Base-by-base conservation (phyloP, 192 early-diverging fungal genomes). In the Linnemannia elongata region DNA sequence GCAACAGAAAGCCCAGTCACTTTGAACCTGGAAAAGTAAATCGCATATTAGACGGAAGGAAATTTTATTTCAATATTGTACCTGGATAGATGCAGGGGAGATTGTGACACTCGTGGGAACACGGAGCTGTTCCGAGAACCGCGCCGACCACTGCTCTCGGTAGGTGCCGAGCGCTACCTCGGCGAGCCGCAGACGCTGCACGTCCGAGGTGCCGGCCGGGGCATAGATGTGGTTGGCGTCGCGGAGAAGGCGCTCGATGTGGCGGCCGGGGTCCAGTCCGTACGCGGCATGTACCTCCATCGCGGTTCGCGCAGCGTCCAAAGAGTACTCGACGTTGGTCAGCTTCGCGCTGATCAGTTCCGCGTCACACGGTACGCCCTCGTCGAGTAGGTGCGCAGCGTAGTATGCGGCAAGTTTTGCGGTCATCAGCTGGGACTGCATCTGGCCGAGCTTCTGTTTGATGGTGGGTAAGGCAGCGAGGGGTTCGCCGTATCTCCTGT, bases 371-470 rank as follows among this genome's bases (percentile, higher is more conserved):
- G 30, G 24, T 12, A 36, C 5, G 30, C 68, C 68, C 68, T 69
- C 68, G 20, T 69, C 68, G 68, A 69, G 68, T 35, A 69, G 30
- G 68, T 36, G 68, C 10, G 68, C 68, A 6, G 68, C 68, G 33
- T 69, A 35, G 38, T 69, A 69, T 6, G 68, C 68, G 35, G 68
- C 38, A 38, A 69, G 68, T 69, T 12, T 69, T 69, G 68, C 68
- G 68, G 68, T 69, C 68, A 69, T 69, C 68, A 69, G 33, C 68
- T 69, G 68, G 68, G 68, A 69, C 20, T 69, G 68, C 68, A 69
- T 69, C 68, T 69, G 68, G 7, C 68, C 68, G 35, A 69, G 68
- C 38, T 69, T 69, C 35, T 69, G 68, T 69, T 69, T 69, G 35
- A 69, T 69, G 68, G 68, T 69, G 68, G 68, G 36, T 35, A 69